These are phyloP conservation scores for Escallonia herrerae DNA, from an alignment of 129 eudicot species.

Conservation along the genomic window DNA sequence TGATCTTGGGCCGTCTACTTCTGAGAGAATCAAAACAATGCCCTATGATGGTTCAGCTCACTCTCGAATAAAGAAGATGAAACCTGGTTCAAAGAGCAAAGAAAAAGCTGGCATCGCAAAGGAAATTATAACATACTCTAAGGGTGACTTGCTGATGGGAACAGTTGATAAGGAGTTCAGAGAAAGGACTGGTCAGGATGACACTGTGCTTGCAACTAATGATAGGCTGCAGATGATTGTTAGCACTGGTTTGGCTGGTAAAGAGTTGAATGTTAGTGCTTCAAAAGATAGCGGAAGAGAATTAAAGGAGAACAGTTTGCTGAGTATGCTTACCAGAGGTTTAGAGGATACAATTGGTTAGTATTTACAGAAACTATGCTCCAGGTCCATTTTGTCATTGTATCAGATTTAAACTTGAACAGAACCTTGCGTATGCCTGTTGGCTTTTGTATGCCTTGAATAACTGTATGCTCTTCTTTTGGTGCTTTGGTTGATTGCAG, in stretches of 20 bases:
- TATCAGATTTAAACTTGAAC: background rate
- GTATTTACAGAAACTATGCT: background rate
- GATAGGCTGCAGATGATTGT: constrained; percentile 1
- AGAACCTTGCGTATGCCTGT: background rate
- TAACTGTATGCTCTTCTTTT: background rate
- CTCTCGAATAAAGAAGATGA: constrained; percentile 10
- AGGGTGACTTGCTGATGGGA: background rate
- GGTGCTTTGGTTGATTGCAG: constrained; percentile 34
- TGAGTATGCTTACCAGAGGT: constrained; percentile 64
- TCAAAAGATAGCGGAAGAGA: constrained; percentile 12
- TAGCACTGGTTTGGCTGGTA: constrained; percentile 14
- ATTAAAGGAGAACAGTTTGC: constrained; percentile 24
- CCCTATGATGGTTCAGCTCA: background rate
- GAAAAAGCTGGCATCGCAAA: constrained; percentile 12
- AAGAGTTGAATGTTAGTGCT: constrained; percentile 9
- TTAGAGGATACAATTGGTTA: constrained; percentile 56
- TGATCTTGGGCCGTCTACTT: constrained; percentile 40
- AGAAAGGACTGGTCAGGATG: constrained; percentile 33
- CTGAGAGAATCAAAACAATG: constrained; percentile 13
- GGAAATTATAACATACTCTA: background rate
- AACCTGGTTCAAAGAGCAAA: constrained; percentile 14
- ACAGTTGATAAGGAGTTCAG: constrained; percentile 19
- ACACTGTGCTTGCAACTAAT: constrained; percentile 28
- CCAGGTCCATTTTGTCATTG: background rate
- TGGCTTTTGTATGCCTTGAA: background rate